Base-by-base conservation (phyloP, 139 green algal genomes). In the Asterochloris erici region DNA sequence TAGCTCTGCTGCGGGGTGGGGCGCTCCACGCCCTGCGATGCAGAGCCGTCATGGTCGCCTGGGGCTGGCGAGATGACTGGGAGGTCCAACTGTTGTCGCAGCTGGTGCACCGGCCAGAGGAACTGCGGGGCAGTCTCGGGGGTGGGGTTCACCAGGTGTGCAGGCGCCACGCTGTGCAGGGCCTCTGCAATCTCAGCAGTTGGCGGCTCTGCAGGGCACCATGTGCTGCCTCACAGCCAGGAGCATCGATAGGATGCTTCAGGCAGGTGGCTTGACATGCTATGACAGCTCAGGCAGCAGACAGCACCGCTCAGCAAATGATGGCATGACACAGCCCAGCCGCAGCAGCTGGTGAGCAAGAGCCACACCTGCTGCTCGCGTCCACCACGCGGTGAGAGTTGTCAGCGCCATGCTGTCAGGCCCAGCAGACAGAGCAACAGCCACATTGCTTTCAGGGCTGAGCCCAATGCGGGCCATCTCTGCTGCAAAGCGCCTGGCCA, bases 371-470 rank as follows among this genome's bases (percentile, higher is more conserved):
- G 23, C 28, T 12, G 16, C 11, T 6, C 68, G 29, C 47, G 61
- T 47, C 84, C 84, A 87, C 68, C 81, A 77, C 0, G 85, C 79
- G 26, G 80, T 38, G 21, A 92, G 74, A 19, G 82, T 47, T 11
- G 88, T 86, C 14, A 92, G 75, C 9, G 85, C 89, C 26, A 92
- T 60, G 78, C 88, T 92, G 82, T 92, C 89, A 1, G 83, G 73
- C 0, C 89, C 89, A 21, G 88, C 89, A 16, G 88, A 92, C 21
- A 92, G 63, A 4, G 89, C 89, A 1, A 92, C 69, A 0, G 85
- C 89, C 12, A 91, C 29, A 10, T 54, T 73, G 17, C 78, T 63
- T 11, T 19, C 16, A 21, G 62, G 54, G 27, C 11, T 61, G 16
- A 78, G 21, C 21, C 77, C 73, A 6, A 60, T 13, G 11, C 14